Percentiles rank a stretch among this genome's conserved stretches.
phyloP scores from a whole-genome alignment of 768 basidiomycete species.

The Sutorius australiensis region DNA sequence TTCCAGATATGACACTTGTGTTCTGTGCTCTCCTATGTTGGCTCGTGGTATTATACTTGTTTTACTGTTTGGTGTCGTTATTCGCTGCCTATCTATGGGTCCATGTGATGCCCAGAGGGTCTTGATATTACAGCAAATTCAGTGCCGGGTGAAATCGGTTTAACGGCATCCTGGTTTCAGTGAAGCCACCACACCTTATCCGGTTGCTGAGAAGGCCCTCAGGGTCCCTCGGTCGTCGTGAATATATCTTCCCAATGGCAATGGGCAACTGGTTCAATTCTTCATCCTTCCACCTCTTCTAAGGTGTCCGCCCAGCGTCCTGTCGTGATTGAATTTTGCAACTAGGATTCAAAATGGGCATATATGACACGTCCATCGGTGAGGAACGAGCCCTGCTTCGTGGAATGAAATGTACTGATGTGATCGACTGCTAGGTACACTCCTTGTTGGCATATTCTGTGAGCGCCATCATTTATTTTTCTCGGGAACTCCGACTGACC shows the following conservation, averaged over 20 bases:
- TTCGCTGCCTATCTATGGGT: too few relatives aligned
- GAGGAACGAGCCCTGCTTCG: background rate
- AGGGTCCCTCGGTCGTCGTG: background rate
- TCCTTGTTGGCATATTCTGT: constrained; percentile 23
- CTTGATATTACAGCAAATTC: too few relatives aligned
- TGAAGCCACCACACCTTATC: too few relatives aligned
- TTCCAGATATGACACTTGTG: too few relatives aligned
- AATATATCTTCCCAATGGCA: background rate
- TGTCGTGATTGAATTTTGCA: background rate
- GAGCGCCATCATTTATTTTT: background rate
- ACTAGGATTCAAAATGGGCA: background rate
- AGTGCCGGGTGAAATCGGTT: too few relatives aligned
- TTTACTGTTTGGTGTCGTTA: too few relatives aligned
- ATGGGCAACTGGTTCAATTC: background rate
- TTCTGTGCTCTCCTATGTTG: too few relatives aligned
- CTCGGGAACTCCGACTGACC: background rate
- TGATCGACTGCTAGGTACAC: constrained; percentile 10
- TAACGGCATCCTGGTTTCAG: too few relatives aligned
- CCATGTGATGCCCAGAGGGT: too few relatives aligned
- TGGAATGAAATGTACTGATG: background rate
- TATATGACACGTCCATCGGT: background rate
- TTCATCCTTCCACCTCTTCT: background rate
- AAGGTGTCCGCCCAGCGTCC: background rate
- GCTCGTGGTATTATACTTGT: too few relatives aligned
- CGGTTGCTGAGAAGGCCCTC: too few relatives aligned